A percentile compares a stretch with the other conserved stretches of the same genome.
phyloP scores from a whole-genome alignment of 768 basidiomycete species.

The Leccinellum luteum region DNA sequence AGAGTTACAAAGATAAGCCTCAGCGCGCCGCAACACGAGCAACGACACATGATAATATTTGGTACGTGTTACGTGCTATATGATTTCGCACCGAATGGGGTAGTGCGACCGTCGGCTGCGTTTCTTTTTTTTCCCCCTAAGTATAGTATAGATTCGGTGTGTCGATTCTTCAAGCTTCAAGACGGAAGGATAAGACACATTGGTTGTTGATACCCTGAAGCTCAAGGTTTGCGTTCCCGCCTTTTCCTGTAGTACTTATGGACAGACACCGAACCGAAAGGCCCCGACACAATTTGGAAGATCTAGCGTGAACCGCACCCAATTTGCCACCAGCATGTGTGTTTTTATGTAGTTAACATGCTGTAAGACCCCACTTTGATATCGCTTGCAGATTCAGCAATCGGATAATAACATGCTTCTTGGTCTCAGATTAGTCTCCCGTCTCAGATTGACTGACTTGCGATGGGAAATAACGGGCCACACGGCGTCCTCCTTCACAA shows the following conservation, averaged over 20 bases:
- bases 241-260: neutral
- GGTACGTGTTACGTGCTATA: neutral
- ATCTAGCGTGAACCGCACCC: neutral
- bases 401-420: too few species aligned
- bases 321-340: neutral
- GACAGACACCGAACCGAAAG: neutral
- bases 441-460: too few species aligned
- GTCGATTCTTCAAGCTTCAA: neutral
- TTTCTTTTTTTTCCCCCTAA: neutral
- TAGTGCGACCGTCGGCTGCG: neutral
- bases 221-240: neutral
- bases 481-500: too few species aligned
- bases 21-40: neutral
- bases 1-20: neutral
- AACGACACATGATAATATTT: neutral
- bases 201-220: neutral
- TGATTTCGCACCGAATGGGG: neutral
- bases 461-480: too few species aligned
- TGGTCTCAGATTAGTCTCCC: too few species aligned
- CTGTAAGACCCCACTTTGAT: neutral
- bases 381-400: neutral
- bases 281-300: neutral
- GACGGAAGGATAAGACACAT: neutral
- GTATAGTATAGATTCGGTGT: neutral
- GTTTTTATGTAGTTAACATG: neutral